These are phyloP conservation scores for Hanseniaspora uvarum DNA, from an alignment of 1,139 yeast species.

Conservation along the genomic window DNA sequence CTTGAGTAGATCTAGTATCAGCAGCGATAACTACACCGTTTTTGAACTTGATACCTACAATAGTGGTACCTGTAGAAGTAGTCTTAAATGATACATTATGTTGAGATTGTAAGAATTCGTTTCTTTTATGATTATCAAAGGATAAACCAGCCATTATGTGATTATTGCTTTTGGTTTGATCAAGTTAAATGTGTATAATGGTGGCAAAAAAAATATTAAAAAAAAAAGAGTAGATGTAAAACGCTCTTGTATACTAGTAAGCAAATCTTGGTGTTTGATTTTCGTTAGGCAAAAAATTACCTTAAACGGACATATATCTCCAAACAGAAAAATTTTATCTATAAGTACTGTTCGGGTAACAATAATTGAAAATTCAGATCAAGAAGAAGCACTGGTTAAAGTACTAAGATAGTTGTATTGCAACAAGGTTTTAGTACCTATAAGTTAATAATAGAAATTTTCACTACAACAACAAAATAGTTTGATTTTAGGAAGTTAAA, in stretches of 20 bases:
- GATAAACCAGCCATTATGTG: constrained; percentile 71
- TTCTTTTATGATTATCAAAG: constrained; percentile 88
- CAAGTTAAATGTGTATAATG: not conserved
- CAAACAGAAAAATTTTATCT: too few species aligned
- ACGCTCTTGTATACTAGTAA: not conserved
- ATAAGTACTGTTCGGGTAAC: too few species aligned
- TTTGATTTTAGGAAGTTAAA: too few species aligned
- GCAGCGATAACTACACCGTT: constrained; percentile 97
- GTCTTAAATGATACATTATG: constrained; percentile 77
- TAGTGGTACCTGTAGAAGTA: constrained; percentile 96
- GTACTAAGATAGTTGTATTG: too few species aligned
- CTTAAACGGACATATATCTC: too few species aligned
- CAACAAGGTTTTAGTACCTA: too few species aligned
- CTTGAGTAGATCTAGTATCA: constrained; percentile 95
- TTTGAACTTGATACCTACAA: constrained; percentile 85
- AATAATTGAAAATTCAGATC: too few species aligned
- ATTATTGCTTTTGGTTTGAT: not conserved
- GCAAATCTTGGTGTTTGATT: not conserved
- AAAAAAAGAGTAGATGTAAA: not conserved
- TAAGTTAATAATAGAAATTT: too few species aligned
- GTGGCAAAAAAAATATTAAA: constrained; percentile 3
- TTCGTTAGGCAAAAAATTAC: too few species aligned
- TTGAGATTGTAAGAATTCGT: constrained; percentile 54
- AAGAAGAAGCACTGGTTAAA: too few species aligned
- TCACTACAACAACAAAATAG: too few species aligned